Conservation (phyloP, 73 alveolate genomes). For the Paramecium sonneborni region DNA sequence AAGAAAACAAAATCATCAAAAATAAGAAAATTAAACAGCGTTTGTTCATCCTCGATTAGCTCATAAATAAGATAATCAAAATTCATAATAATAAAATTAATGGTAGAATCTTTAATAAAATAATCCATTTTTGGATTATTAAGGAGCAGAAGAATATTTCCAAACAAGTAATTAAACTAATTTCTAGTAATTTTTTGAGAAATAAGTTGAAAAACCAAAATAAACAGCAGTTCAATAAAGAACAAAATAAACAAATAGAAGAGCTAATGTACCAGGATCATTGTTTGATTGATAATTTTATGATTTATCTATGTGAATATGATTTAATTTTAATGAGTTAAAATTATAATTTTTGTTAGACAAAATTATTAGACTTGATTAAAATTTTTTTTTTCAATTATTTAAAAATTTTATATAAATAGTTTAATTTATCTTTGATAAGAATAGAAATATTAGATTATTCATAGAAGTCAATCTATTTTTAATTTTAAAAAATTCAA, state of each 20-base stretch:
- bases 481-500: no score
- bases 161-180: background rate
- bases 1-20: background rate
- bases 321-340: background rate
- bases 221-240: background rate
- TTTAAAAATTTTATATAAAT: no score
- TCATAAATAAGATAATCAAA: background rate
- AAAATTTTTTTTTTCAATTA: no score
- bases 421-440: no score
- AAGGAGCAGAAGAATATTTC: conserved; percentile 6
- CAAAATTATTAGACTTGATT: no score
- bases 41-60: background rate
- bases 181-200: background rate
- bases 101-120: background rate
- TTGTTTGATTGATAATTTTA: conserved; percentile 45
- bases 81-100: background rate
- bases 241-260: conserved; percentile 22
- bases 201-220: background rate
- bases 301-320: background rate
- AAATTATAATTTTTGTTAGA: background rate
- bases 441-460: no score
- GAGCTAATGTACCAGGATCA: conserved; percentile 52
- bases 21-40: background rate
- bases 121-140: background rate
- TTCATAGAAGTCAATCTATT: no score